Evolutionary conservation across 2,329 filamentous ascomycete genomes (phyloP).

Genomic region (Aulographum hederae): DNA sequence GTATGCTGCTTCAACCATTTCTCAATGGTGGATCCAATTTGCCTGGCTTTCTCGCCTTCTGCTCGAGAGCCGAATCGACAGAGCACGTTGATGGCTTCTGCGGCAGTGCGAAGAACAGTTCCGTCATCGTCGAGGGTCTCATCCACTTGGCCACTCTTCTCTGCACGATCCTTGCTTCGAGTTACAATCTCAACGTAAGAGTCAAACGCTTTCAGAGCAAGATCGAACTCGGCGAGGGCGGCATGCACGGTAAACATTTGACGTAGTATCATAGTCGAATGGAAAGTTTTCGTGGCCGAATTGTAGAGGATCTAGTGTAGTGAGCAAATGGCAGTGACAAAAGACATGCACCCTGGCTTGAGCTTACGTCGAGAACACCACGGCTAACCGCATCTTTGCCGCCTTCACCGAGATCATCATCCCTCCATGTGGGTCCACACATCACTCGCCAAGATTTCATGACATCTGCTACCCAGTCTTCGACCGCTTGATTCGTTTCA

Average conservation of each 20-base stretch:
- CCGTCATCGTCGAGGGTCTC: slow-evolving; percentile 61
- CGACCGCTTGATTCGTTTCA: slow-evolving; percentile 60
- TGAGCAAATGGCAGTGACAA: no score
- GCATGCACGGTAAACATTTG: slow-evolving; percentile 79
- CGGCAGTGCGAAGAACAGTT: slow-evolving; percentile 57
- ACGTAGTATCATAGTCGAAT: slow-evolving; percentile 76
- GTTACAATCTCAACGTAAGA: slow-evolving; percentile 81
- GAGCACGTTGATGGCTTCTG: slow-evolving; percentile 61
- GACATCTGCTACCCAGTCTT: slow-evolving; percentile 61
- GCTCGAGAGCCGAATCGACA: slow-evolving; percentile 62
- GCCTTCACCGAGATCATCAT: slow-evolving; percentile 63
- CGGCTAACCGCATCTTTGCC: slow-evolving; percentile 60
- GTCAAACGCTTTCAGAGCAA: slow-evolving; percentile 79
- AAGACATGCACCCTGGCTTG: no score
- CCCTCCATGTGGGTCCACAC: slow-evolving; percentile 62
- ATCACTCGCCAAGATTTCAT: slow-evolving; percentile 74
- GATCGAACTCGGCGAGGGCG: slow-evolving; percentile 74
- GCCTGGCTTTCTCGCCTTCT: slow-evolving; percentile 62
- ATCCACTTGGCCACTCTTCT: slow-evolving; percentile 53
- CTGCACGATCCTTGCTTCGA: slow-evolving; percentile 65
- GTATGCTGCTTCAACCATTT: slow-evolving; percentile 50
- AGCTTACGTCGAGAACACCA: slow-evolving; percentile 56
- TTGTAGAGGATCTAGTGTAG: slow-evolving; percentile 77
- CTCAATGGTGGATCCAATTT: slow-evolving; percentile 53
- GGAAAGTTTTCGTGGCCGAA: slow-evolving; percentile 82